phyloP scores from a whole-genome alignment of 2,329 filamentous ascomycete genomes.

The Sporothrix schenckii region DNA sequence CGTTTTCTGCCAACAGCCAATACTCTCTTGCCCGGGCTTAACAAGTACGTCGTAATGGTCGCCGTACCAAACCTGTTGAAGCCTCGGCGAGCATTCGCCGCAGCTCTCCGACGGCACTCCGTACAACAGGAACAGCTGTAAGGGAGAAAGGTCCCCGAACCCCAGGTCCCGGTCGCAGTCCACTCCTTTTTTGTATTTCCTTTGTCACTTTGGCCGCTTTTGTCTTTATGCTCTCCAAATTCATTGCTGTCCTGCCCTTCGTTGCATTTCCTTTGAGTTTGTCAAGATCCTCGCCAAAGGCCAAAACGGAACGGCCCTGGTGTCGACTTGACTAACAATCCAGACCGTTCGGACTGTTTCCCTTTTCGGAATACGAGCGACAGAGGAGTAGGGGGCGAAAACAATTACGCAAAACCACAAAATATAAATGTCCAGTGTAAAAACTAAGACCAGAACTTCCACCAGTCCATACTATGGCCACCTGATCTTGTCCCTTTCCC shows the following conservation, averaged over 20 bases:
- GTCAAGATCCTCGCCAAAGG: neutral
- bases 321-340: too few species aligned
- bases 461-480: neutral
- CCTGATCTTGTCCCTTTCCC: neutral
- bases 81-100: conserved; percentile 7
- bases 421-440: neutral
- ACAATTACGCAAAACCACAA: neutral
- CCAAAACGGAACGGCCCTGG: neutral
- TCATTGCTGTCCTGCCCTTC: neutral
- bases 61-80: neutral
- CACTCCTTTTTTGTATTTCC: neutral
- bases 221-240: too few species aligned
- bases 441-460: neutral
- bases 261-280: neutral
- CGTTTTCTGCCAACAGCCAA: too few species aligned
- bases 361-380: conserved; percentile 17
- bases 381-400: neutral
- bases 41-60: neutral
- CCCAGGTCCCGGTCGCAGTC: conserved; percentile 1
- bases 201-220: conserved; percentile 3
- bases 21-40: too few species aligned
- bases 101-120: neutral
- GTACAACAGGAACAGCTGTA: neutral
- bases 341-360: neutral
- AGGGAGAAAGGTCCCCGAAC: neutral